Base-by-base conservation (phyloP, 306 rosid species). In the Gastrolobium bilobum region DNA sequence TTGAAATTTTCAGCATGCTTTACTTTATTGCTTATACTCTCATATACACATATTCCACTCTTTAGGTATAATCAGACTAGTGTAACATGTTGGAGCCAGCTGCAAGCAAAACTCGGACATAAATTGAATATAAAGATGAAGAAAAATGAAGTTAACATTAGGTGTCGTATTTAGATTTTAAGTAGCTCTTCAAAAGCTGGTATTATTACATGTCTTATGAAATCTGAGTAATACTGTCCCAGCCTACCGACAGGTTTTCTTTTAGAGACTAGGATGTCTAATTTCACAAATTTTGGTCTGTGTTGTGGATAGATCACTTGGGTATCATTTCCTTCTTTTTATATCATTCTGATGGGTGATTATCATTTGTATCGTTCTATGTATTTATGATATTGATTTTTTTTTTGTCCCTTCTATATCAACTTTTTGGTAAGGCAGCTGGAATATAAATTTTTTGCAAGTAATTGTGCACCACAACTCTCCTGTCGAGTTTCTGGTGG, bases 1-100 rank as follows among this genome's bases (percentile, higher is more conserved):
- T 31, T 71, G 75, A 15, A 56, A 14, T 37, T 75, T 42, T 20
- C 42, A 50, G 31, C 8, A 58, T 73, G 71, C 31, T 56, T 67
- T 48, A 35, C 34, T 58, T 46, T 35, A 43, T 52, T 42, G 20
- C 38, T 62, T 64, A 38, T 26, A 44, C 26, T 51, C 7, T 33
- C 33, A 14, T 80, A 3, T 52, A 4, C 30, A 38, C 42, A 60
- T 48, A 11, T 51, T 64, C 14, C 35, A 47, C 30, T 59, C 46
- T 29, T 11, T 47, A 42, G 31, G 31, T 39, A 37, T 29, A 44
- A 48, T 67, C 58, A 4, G 2, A 33, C 31, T 34, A 33, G 35
- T 46, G 38, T 58, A 65, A 66, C 44, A 37, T 59, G 70, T 34
- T 57, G 31, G 61, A 75, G 62, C 51, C 35, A 35, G 37, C 48